A percentile compares a stretch with the other conserved stretches of the same genome.
These are phyloP conservation scores for Murraya koenigii DNA, from an alignment of 345 rosid genomes.

Conservation along the genomic window DNA sequence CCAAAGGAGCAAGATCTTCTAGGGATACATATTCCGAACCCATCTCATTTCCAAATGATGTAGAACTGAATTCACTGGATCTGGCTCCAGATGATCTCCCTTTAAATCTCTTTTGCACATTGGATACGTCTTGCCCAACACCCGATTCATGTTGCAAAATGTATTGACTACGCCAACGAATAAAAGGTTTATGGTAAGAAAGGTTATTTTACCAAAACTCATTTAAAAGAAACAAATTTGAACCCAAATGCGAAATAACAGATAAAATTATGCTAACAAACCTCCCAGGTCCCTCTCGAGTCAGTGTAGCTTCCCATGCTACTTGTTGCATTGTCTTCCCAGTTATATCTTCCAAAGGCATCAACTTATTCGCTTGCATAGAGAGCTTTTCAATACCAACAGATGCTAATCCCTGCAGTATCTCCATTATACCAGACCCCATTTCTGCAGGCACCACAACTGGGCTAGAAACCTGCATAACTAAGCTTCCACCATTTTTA, in stretches of 20 bases:
- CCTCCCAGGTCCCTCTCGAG: conserved; percentile 57
- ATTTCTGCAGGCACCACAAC: conserved; percentile 95
- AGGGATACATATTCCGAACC: conserved; percentile 78
- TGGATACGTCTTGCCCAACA: conserved; percentile 31
- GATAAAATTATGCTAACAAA: conserved; percentile 26
- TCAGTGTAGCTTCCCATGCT: conserved; percentile 67
- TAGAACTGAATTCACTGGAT: conserved; percentile 36
- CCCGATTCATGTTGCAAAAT: conserved; percentile 36
- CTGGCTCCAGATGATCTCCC: conserved; percentile 37
- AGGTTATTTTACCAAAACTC: background rate
- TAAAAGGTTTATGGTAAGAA: conserved; percentile 18
- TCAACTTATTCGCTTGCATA: conserved; percentile 79
- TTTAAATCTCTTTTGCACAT: conserved; percentile 32
- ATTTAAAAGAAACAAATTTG: conserved; percentile 3
- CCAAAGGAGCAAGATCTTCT: conserved; percentile 96
- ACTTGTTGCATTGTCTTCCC: conserved; percentile 90
- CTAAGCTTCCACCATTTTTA: conserved; percentile 67
- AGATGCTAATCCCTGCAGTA: conserved; percentile 71
- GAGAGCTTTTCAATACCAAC: conserved; percentile 95
- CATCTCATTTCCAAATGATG: conserved; percentile 32
- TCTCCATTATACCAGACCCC: conserved; percentile 79
- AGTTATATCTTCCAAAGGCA: conserved; percentile 92
- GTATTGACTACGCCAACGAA: conserved; percentile 47
- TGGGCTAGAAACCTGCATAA: conserved; percentile 95
- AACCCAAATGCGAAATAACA: background rate